Evolutionary conservation across 208 protist species (phyloP).

Genomic region (Trypanosoma caninum): DNA sequence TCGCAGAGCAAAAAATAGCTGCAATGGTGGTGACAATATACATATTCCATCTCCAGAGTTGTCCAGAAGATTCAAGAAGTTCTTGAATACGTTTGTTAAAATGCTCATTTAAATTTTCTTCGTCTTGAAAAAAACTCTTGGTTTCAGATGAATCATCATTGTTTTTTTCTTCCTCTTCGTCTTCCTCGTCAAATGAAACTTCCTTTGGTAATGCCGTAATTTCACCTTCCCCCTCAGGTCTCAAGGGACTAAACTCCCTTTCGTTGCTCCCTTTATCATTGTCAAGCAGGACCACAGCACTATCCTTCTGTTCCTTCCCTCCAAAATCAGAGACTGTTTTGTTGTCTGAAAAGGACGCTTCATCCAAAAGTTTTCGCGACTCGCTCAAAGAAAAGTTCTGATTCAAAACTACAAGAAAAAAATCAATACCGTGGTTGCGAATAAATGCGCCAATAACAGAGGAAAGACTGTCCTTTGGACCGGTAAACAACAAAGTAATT

Average conservation of each 20-base stretch:
- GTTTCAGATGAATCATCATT: conserved; percentile 3
- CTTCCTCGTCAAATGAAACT: conserved; percentile 10
- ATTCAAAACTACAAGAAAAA: conserved; percentile 81
- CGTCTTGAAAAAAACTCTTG: too few relatives aligned
- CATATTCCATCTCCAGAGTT: conserved; percentile 84
- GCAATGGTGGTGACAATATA: conserved; percentile 55
- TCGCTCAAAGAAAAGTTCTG: conserved; percentile 68
- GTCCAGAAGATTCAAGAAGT: conserved; percentile 73
- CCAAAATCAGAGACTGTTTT: not conserved
- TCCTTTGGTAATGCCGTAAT: not conserved
- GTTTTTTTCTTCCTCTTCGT: not conserved
- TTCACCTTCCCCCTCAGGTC: not conserved
- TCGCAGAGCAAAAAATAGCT: conserved; percentile 50
- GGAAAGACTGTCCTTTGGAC: conserved; percentile 31
- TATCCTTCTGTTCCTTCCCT: not conserved
- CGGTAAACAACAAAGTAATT: conserved; percentile 55
- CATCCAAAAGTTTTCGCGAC: conserved; percentile 20
- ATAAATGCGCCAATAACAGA: conserved; percentile 69
- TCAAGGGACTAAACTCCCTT: conserved; percentile 1
- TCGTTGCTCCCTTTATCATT: conserved; percentile 18
- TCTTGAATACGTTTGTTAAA: conserved; percentile 49
- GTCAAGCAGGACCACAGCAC: conserved; percentile 5
- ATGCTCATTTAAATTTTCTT: conserved; percentile 21
- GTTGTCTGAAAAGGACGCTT: not conserved
- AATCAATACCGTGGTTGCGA: conserved; percentile 77